Conservation (phyloP, 352 stramenopile species). For the Phytophthora citrophthora region DNA sequence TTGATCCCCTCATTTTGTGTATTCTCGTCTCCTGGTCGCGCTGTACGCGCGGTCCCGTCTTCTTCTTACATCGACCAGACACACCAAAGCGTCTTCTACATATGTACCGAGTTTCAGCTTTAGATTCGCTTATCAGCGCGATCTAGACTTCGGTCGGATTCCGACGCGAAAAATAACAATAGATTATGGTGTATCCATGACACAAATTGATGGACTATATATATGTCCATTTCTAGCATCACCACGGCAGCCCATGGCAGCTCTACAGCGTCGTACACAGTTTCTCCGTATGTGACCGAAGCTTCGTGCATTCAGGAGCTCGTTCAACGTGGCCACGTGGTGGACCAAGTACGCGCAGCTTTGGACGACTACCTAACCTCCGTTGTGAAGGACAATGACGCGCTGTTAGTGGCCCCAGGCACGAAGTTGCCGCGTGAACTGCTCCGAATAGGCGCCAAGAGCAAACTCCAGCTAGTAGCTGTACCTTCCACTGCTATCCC, state of each 20-base stretch:
- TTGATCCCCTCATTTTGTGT: too few species aligned
- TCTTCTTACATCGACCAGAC: too few species aligned
- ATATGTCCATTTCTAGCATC: too few species aligned
- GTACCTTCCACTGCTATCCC: constrained; percentile 64
- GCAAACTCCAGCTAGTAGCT: constrained; percentile 61
- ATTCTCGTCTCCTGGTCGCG: too few species aligned
- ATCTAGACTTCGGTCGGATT: too few species aligned
- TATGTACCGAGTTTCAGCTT: too few species aligned
- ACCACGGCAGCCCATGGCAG: constrained; percentile 14
- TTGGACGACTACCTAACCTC: constrained; percentile 40
- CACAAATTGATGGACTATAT: too few species aligned
- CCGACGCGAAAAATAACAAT: too few species aligned
- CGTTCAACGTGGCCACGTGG: constrained; percentile 68
- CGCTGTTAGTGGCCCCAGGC: constrained; percentile 59
- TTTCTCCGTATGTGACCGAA: constrained; percentile 40
- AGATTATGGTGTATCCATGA: too few species aligned
- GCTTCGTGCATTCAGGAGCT: constrained; percentile 68
- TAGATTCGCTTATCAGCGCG: too few species aligned
- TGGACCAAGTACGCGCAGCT: constrained; percentile 55
- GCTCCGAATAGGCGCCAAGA: constrained; percentile 46
- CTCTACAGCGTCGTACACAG: neutral
- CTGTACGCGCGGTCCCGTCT: too few species aligned
- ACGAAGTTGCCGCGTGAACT: constrained; percentile 54
- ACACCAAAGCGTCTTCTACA: too few species aligned
- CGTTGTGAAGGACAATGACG: constrained; percentile 60